Conservation (phyloP, 768 basidiomycete species). For the Podaxis rugospora region DNA sequence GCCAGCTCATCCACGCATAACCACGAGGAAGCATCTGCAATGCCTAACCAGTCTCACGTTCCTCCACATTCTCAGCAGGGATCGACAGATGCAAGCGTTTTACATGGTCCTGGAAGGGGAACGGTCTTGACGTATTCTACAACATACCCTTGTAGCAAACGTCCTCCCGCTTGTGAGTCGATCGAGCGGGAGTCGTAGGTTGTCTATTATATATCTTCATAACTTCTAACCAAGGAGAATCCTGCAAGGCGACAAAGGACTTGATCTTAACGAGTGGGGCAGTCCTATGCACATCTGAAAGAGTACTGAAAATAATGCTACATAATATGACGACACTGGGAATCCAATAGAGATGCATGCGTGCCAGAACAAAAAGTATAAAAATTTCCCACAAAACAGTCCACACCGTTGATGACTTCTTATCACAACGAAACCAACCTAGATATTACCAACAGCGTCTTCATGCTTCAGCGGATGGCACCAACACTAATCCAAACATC, state of each 20-base stretch:
- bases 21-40: no score
- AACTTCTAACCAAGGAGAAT: neutral
- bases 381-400: neutral
- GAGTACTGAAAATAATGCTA: neutral
- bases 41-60: no score
- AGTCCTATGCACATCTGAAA: neutral
- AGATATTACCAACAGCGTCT: neutral
- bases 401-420: neutral
- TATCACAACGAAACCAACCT: neutral
- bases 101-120: no score
- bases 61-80: no score
- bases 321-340: neutral
- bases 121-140: no score
- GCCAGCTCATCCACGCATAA: no score
- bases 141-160: no score
- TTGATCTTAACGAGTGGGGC: neutral
- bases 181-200: neutral
- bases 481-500: slow-evolving; percentile 53
- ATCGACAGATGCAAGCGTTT: no score
- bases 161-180: neutral
- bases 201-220: neutral
- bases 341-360: neutral
- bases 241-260: neutral
- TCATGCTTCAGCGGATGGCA: neutral
- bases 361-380: neutral